phyloP scores from a whole-genome alignment of 83 land plant genomes.

The Thuja plicata region DNA sequence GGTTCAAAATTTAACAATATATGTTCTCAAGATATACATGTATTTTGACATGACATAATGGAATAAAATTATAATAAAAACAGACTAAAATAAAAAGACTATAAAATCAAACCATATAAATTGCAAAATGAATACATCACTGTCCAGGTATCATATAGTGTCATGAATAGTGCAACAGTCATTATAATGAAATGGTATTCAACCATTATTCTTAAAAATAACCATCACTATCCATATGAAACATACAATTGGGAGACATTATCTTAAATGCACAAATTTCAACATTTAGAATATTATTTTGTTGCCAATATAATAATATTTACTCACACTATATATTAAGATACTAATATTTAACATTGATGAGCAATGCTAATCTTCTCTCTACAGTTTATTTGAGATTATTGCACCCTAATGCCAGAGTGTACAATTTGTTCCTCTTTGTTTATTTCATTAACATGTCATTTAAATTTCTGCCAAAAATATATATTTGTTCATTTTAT shows the following conservation, averaged over 20 bases:
- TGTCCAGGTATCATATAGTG: neutral
- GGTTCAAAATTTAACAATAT: no score
- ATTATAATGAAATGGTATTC: neutral
- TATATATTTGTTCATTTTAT: neutral
- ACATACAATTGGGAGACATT: neutral
- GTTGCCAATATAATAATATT: neutral
- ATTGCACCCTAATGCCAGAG: neutral
- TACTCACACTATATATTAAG: neutral
- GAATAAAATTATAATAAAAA: neutral
- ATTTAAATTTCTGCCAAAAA: neutral
- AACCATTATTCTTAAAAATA: neutral
- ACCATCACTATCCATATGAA: neutral
- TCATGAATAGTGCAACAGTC: neutral
- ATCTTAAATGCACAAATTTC: neutral
- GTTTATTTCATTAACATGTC: neutral
- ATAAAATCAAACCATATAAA: neutral
- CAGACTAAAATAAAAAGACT: neutral
- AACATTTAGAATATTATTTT: neutral
- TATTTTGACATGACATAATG: neutral
- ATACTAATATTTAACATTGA: neutral
- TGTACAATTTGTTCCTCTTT: neutral
- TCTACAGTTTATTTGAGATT: neutral
- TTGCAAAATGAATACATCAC: neutral
- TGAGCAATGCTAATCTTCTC: neutral
- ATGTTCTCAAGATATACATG: neutral